Evolutionary conservation across 2,329 filamentous ascomycete species (phyloP), one percentile per base, ranked within the genome.

Genomic region (Microdochium trichocladiopsis): DNA sequence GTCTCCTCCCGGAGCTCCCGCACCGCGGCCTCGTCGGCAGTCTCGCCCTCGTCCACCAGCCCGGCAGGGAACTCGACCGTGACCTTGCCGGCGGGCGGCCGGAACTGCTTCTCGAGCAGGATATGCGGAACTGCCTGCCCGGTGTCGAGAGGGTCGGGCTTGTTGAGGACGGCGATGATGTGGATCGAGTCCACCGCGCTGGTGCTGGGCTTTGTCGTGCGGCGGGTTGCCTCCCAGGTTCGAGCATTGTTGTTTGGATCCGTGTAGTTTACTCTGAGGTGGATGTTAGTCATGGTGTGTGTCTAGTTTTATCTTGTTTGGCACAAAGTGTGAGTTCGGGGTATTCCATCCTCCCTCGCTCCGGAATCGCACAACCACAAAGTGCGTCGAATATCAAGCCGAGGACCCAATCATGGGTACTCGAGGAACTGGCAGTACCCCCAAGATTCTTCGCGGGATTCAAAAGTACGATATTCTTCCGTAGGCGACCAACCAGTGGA

Each of bases 1-100:
- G 68, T 71, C 60, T 72, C 69, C 49, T 72, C 69, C 25, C 63
- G 61, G 21, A 72, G 56, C 52, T 72, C 69, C 14, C 69, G 60
- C 51, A 71, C 53, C n/a, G 69, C 69, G 33, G 68, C 69, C 56
- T 68, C 56, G 50, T 69, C 67, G 1, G 65, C 60, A 1, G 65
- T 67, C 51, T 71, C 69, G 3, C 61, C 63, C 43, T 65, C 66
- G 55, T 72, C 69, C 16, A 72, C 65, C n/a, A 72, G 54, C 2
- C 69, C 69, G 0, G 69, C 69, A 1, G 69, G 69, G 22, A 72
- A 62, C 56, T 72, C 69, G 45, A 72, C 58, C 5, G 68, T 67
- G n/a, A 69, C 57, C 51, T 66, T 67, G n/a, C 63, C 66, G 2
- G 68, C 64, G 8, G 69, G 69, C 1, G 69, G 63, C 9, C 69